Base-by-base conservation (phyloP, 1,139 yeast species). In the Hemisphaericaspora subhashii region DNA sequence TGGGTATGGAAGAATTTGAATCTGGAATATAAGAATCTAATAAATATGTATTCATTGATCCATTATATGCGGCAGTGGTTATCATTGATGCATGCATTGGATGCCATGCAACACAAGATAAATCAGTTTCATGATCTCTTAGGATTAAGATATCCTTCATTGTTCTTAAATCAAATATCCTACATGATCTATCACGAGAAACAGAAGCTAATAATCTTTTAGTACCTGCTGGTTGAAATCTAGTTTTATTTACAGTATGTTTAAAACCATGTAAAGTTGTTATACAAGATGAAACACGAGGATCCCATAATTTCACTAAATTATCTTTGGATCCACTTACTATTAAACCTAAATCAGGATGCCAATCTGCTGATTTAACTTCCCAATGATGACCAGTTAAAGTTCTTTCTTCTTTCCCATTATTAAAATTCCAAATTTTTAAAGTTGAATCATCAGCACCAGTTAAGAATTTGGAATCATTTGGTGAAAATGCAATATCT, bases 371-470 rank as follows among this genome's bases (percentile, higher is more conserved):
- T 43, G 92, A 81, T 58, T 92, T 92, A 23, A 92, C 97, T 64
- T 92, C 99, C 99, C 99, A 92, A 57, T 94, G 96, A 63, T 92
- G 99, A 1, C 98, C 98, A 20, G 81, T 76, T 37, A 92, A 70
- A 1, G 79, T 73, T 33, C 88, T 64, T 57, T 92, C 99, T 53
- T 88, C 95, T 42, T 79, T 71, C 35, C 95, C 96, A 48, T 86
- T 87, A 57, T 86, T 85, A 62, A 92, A 92, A 60, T 90, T 88
- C 98, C 98, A 92, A 33, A 92, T 82, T 57, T 92, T 92, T 43
- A 92, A 65, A 5, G 85, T 75, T 31, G 90, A 86, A 58, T 92
- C 98, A 62, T 92, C 98, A 15, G 95, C 86, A 47, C 95, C 87
- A 1, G 96, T 87, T 17, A 89, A 85, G 60, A 89, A 92, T 57